Evolutionary conservation across 192 early-diverging fungal genomes (phyloP).

Genomic region (Rhizophagus sp.): DNA sequence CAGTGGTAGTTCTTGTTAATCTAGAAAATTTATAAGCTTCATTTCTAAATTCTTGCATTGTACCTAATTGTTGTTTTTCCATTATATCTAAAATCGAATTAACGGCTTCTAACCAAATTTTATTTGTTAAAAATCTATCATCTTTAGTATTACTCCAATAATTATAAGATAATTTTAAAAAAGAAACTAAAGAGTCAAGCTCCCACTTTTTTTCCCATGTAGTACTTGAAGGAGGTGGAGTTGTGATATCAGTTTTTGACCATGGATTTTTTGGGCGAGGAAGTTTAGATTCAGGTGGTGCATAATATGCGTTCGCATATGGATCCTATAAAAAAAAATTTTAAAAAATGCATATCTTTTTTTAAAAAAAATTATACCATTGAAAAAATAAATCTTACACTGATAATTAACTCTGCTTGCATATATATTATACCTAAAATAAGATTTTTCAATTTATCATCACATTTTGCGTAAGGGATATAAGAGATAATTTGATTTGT

Average conservation of each 20-base stretch:
- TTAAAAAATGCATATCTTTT: background rate
- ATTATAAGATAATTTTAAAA: conserved; percentile 53
- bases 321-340: conserved; percentile 38
- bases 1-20: conserved; percentile 33
- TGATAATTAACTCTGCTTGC: conserved; percentile 1
- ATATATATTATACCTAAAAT: conserved; percentile 7
- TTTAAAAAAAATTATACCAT: background rate
- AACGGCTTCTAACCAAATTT: conserved; percentile 53
- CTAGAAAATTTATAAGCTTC: conserved; percentile 33
- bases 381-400: background rate
- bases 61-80: conserved; percentile 45
- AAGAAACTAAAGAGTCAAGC: conserved; percentile 68
- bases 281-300: conserved; percentile 45
- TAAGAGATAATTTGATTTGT: conserved; percentile 33
- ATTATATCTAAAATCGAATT: conserved; percentile 43
- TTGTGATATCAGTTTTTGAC: conserved; percentile 42
- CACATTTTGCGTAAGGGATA: background rate
- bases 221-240: conserved; percentile 37
- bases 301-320: conserved; percentile 70
- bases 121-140: conserved; percentile 34
- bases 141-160: conserved; percentile 58
- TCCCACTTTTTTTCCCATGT: conserved; percentile 72
- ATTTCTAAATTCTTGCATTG: conserved; percentile 37
- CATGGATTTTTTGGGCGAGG: conserved; percentile 35
- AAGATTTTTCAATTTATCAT: background rate